Base-by-base conservation (phyloP, 768 basidiomycete genomes). In the Candolleomyces efflorescens region DNA sequence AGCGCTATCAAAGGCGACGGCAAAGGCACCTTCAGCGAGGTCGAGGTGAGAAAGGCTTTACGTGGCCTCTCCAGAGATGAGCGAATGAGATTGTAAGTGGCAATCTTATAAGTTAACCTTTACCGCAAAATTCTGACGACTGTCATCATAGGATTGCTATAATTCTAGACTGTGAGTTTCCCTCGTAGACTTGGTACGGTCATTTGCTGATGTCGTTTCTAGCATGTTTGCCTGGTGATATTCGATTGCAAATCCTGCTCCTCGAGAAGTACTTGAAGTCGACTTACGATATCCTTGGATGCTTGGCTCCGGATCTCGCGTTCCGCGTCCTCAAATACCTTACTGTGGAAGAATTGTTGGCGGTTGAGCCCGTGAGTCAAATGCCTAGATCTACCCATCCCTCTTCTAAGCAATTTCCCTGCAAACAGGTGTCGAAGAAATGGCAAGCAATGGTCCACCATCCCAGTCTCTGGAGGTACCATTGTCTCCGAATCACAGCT, bases 201-300 rank as follows among this genome's bases (percentile, higher is more conserved):
- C 45, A 48, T 46, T 3, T 41, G 43, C 53, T 53, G 48, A 59
- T 57, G 24, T 32, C 18, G 32, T 56, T 56, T 60, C 32, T 60
- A 89, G 89, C 88, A 11, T 84, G 87, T 70, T 77, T 91, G 61
- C 92, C 93, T 0, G 90, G 91, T 32, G 93, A 94, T 63, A 90
- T 94, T 32, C 83, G 82, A 11, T 77, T 90, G 5, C 93, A 94
- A 68, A 92, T 95, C 45, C 78, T 89, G 1, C 82, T 92, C 2
- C 81, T 96, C 17, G 84, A 94, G 69, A 92, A 92, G 69, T 94
- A 96, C 63, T 81, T 82, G 37, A 84, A 80, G 63, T 89, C 89
- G 12, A 89, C 90, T 5, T 90, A 90, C 64, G 94, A 96, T 66
- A 78, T 96, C 50, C 74, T 95, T 27, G 87, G 89, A 6, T 79